A percentile compares a stretch with the other conserved stretches of the same genome.
phyloP scores from a whole-genome alignment of 345 rosid species.

The Aethionema arabicum region DNA sequence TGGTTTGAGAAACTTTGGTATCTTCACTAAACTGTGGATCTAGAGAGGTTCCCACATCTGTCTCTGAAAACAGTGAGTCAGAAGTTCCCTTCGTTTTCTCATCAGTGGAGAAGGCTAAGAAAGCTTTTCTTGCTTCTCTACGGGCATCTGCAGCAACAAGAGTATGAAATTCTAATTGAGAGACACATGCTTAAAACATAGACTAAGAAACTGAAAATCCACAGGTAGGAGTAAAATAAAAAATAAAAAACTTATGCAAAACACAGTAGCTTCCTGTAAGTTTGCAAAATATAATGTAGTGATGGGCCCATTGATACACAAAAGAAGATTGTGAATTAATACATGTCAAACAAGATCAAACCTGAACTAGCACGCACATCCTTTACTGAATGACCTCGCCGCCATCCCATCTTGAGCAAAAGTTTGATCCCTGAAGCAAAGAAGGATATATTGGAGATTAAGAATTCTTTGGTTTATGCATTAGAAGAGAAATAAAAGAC shows the following conservation, averaged over 20 bases:
- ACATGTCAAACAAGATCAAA: conserved; percentile 28
- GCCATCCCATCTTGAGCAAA: conserved; percentile 95
- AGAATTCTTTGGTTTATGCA: conserved; percentile 8
- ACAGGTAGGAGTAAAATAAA: neutral
- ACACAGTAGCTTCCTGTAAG: conserved; percentile 12
- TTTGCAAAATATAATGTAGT: conserved; percentile 8
- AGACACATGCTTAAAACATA: conserved; percentile 13
- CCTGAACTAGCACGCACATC: conserved; percentile 59
- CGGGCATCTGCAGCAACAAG: conserved; percentile 61
- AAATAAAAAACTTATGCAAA: neutral
- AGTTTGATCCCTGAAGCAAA: conserved; percentile 68
- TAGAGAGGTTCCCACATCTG: conserved; percentile 41
- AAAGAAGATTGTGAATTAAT: conserved; percentile 5
- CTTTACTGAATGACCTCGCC: conserved; percentile 78
- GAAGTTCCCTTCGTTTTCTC: conserved; percentile 42
- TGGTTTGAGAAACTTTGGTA: conserved; percentile 49
- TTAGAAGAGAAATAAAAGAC: neutral
- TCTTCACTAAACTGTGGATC: conserved; percentile 45
- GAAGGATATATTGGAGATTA: conserved; percentile 27
- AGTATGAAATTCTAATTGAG: conserved; percentile 17
- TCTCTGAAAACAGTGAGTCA: conserved; percentile 42
- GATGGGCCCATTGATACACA: conserved; percentile 9
- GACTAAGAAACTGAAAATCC: conserved; percentile 12
- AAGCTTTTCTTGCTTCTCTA: conserved; percentile 95
- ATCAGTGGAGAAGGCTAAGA: conserved; percentile 77